Conservation (phyloP, 2,329 filamentous ascomycete species). For the Clarireedia hainanense region DNA sequence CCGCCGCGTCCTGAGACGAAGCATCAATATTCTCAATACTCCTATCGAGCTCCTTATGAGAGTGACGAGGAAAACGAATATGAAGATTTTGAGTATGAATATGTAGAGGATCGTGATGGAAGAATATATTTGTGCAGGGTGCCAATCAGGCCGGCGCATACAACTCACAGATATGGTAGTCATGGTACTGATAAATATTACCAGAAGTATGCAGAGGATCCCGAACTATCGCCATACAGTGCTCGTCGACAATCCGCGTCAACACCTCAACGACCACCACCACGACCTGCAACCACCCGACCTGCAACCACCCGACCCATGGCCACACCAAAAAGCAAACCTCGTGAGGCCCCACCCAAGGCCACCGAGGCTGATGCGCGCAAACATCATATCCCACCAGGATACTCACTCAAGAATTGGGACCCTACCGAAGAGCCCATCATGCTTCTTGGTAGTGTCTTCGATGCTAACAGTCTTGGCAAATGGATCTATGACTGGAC, state of each 20-base stretch:
- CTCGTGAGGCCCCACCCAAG: conserved; percentile 34
- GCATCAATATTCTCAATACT: conserved; percentile 26
- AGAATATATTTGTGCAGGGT: conserved; percentile 18
- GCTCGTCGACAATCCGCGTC: conserved; percentile 24
- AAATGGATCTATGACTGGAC: conserved; percentile 99
- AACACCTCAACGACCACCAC: conserved; percentile 27
- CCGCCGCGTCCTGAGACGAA: conserved; percentile 24
- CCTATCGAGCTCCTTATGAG: conserved; percentile 31
- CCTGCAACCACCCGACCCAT: conserved; percentile 19
- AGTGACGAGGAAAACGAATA: conserved; percentile 31
- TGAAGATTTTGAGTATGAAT: conserved; percentile 19
- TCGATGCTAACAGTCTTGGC: conserved; percentile 93
- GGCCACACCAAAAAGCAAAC: conserved; percentile 25
- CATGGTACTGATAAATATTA: conserved; percentile 31
- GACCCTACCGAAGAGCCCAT: conserved; percentile 92
- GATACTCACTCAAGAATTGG: conserved; percentile 98
- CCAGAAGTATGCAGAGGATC: conserved; percentile 25
- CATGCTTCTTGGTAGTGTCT: conserved; percentile 87
- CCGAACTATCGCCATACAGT: conserved; percentile 19
- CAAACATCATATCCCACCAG: conserved; percentile 69
- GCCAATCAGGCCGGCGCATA: conserved; percentile 14
- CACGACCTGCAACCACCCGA: conserved; percentile 21
- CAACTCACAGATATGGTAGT: conserved; percentile 29
- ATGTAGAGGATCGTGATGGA: conserved; percentile 26
- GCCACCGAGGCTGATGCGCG: conserved; percentile 54